Evolutionary conservation across 2,329 filamentous ascomycete species (phyloP).

Genomic region (Fusarium fracticaudum): DNA sequence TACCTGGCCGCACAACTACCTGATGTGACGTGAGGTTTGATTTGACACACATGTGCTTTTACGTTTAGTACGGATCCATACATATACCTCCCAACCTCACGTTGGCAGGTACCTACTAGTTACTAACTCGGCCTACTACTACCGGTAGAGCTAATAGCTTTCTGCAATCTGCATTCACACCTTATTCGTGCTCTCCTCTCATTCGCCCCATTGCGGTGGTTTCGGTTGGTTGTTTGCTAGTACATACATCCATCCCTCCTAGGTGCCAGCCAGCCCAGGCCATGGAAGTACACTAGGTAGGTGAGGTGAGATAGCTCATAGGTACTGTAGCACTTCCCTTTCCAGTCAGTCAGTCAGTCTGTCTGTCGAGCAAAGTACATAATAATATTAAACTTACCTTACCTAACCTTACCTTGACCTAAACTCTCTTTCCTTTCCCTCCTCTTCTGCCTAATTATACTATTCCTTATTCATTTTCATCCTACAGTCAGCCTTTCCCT

Average conservation of each 20-base stretch:
- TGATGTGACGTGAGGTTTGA: conserved; percentile 13
- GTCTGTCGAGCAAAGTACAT: neutral
- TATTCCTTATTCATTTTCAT: conserved; percentile 15
- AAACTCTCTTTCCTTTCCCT: conserved; percentile 29
- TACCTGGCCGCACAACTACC: conserved; percentile 20
- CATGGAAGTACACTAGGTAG: neutral
- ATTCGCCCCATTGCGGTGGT: conserved; percentile 24
- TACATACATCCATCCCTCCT: conserved; percentile 19
- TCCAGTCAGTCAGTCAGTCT: neutral
- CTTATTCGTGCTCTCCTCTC: conserved; percentile 29
- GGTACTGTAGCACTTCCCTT: conserved; percentile 27
- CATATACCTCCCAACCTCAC: neutral
- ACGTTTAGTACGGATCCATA: conserved; percentile 9
- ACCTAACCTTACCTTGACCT: conserved; percentile 23
- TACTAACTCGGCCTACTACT: neutral
- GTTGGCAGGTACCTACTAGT: neutral
- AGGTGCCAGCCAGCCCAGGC: neutral
- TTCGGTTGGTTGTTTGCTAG: conserved; percentile 36
- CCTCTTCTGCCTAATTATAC: conserved; percentile 12
- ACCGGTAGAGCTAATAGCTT: conserved; percentile 5
- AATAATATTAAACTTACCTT: conserved; percentile 23
- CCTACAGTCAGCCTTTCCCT: conserved; percentile 4
- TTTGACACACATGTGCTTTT: conserved; percentile 18
- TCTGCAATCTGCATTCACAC: conserved; percentile 30
- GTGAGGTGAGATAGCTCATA: conserved; percentile 7